Evolutionary conservation across 140 eudicot genomes (phyloP), one percentile per base, ranked within the genome.

Genomic region (Senecio squalidus): DNA sequence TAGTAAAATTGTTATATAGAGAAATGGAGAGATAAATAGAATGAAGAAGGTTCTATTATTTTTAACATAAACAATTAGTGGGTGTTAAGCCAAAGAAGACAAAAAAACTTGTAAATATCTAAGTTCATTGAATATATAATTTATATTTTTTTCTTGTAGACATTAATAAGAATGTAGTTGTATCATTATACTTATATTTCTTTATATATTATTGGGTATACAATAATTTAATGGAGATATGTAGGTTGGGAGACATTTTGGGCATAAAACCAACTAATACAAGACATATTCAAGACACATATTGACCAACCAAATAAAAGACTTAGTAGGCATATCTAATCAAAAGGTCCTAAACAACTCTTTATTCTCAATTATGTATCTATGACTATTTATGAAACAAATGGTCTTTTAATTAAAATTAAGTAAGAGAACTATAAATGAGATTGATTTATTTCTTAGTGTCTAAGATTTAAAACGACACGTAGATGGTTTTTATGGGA

Each of bases 81-180:
- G 62, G 51, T 26, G 70, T 51, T 11, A 55, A 46, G 64, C 23
- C 27, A 56, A 44, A 14, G 17, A 68, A 18, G 60, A 68, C 58
- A 66, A 58, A 33, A 36, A 58, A 59, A 68, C 67, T 34, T 68
- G 74, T 68, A 48, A 68, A 48, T 58, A 68, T 68, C 61, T 68
- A 58, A 55, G 60, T 47, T 59, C 51, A 47, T 23, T 68, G 31
- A n/a, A n/a, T n/a, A n/a, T n/a, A n/a, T n/a, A n/a, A n/a, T n/a
- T n/a, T n/a, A n/a, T n/a, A n/a, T n/a, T n/a, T n/a, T n/a, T n/a
- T n/a, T n/a, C n/a, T n/a, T n/a, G n/a, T n/a, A n/a, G n/a, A n/a
- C n/a, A n/a, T n/a, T n/a, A n/a, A n/a, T n/a, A n/a, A n/a, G n/a
- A n/a, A n/a, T n/a, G n/a, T n/a, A n/a, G n/a, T n/a, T n/a, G n/a